phyloP scores from a whole-genome alignment of 805 yeast species.

The Candida pseudofarinosa region DNA sequence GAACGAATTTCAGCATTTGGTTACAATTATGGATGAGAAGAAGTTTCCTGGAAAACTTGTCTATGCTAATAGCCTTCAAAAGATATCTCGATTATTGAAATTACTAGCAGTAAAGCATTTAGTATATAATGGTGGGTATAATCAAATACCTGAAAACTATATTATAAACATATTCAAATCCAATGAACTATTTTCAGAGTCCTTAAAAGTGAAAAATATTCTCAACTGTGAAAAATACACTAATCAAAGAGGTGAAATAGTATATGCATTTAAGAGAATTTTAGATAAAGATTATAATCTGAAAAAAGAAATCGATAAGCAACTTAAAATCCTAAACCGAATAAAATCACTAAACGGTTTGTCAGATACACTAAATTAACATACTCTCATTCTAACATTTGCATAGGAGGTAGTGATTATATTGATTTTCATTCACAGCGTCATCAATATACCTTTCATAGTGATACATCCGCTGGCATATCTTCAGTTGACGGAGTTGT shows the following conservation, averaged over 20 bases:
- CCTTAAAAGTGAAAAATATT: conserved; percentile 4
- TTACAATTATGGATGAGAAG: conserved; percentile 8
- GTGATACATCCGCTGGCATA: no score
- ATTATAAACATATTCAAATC: conserved; percentile 8
- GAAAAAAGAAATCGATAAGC: neutral
- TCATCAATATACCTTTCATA: no score
- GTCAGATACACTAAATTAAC: conserved; percentile 1
- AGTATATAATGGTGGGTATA: conserved; percentile 13
- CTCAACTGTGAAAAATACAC: neutral
- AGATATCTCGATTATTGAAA: conserved; percentile 12
- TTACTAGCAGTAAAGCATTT: conserved; percentile 12
- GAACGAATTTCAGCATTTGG: conserved; percentile 6
- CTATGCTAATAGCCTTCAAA: conserved; percentile 11
- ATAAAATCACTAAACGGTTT: conserved; percentile 5
- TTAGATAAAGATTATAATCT: no score
- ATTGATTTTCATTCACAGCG: no score
- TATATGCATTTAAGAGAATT: neutral
- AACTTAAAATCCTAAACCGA: conserved; percentile 1
- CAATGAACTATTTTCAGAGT: conserved; percentile 3
- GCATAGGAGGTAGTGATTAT: no score
- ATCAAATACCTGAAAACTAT: conserved; percentile 10
- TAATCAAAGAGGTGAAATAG: neutral
- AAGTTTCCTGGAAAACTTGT: conserved; percentile 15
- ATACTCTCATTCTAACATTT: neutral
- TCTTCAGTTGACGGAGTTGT: no score